Evolutionary conservation across 2,329 filamentous ascomycete genomes (phyloP).

Genomic region (Diplodia scrobiculata): DNA sequence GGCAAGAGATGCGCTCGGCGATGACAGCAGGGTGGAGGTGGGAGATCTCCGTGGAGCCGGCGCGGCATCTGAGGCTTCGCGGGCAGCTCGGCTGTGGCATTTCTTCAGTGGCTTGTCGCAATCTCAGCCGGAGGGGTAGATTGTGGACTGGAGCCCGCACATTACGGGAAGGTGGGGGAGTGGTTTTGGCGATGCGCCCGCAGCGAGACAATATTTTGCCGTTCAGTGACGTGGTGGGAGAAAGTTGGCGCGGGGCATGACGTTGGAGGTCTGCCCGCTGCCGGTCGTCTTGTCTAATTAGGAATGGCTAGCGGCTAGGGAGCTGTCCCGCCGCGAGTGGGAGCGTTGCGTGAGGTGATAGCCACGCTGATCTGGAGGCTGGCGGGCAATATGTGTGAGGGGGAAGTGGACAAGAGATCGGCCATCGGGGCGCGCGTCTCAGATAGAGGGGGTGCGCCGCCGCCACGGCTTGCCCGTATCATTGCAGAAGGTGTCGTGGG

Average conservation of each 20-base stretch:
- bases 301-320: slow-evolving; percentile 13
- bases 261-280: slow-evolving; percentile 14
- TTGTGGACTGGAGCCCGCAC: slow-evolving; percentile 5
- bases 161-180: slow-evolving; percentile 22
- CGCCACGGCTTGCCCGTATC: slow-evolving; percentile 4
- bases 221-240: slow-evolving; percentile 19
- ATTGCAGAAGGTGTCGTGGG: background rate
- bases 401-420: slow-evolving; percentile 19
- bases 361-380: slow-evolving; percentile 15
- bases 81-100: slow-evolving; percentile 23
- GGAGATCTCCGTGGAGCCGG: slow-evolving; percentile 24
- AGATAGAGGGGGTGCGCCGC: slow-evolving; percentile 10
- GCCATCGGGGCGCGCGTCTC: slow-evolving; percentile 16
- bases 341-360: slow-evolving; percentile 11
- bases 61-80: slow-evolving; percentile 23
- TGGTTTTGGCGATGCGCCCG: background rate
- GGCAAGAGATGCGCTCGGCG: background rate
- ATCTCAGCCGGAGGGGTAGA: background rate
- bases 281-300: slow-evolving; percentile 24
- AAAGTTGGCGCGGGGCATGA: slow-evolving; percentile 21
- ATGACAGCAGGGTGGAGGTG: slow-evolving; percentile 1
- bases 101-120: slow-evolving; percentile 23
- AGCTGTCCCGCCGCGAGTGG: background rate
- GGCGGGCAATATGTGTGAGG: slow-evolving; percentile 13
- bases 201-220: slow-evolving; percentile 7